Evolutionary conservation across 1,284 basidiomycete species (phyloP), one percentile per base, ranked within the genome.

Genomic region (Volvariella volvacea): DNA sequence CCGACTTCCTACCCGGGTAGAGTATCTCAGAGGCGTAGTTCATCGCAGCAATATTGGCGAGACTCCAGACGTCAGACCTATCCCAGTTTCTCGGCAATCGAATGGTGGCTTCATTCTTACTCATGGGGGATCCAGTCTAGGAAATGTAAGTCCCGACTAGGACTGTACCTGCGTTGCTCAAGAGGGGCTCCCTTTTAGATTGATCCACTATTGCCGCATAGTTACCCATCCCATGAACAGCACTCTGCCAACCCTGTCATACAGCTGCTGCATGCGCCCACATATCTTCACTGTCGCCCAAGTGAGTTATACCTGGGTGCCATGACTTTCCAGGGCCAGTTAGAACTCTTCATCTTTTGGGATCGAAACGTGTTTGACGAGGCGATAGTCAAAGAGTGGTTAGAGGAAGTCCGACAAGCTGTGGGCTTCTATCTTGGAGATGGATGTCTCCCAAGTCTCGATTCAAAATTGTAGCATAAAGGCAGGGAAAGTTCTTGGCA

Each of bases 111-210:
- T 58, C 34, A 64, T 73, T 17, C 48, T 62, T 21, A 50, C 56
- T 25, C 63, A 68, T 49, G 67, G 65, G 1, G 73, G 70, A 7
- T 71, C 72, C 9, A 74, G 68, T 46, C 60, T 74, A 19, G 73
- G 73, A n/a, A 70, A 73, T 57, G 74, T 74, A 37, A 50, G 65
- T 55, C 12, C 10, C 34, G 39, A 20, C 22, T 12, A 14, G 22
- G 16, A 16, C 9, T 16, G 3, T 43, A 4, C 22, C 30, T 21
- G 25, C 6, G 12, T 12, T 28, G 6, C 25, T 6, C 6, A 28
- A 28, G 25, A 6, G 12, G 12, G 12, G 6, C 25, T 28, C 12
- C 6, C 25, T 12, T 12, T 28, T 49, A 72, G 69, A 49, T 64
- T 22, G 65, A 68, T 44, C 37, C 42, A 12, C 38, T 65, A 4